A percentile compares a stretch with the other conserved stretches of the same genome.
These are phyloP conservation scores for Penicillium bovifimosum DNA, from an alignment of 495 filamentous ascomycete genomes.

Conservation along the genomic window DNA sequence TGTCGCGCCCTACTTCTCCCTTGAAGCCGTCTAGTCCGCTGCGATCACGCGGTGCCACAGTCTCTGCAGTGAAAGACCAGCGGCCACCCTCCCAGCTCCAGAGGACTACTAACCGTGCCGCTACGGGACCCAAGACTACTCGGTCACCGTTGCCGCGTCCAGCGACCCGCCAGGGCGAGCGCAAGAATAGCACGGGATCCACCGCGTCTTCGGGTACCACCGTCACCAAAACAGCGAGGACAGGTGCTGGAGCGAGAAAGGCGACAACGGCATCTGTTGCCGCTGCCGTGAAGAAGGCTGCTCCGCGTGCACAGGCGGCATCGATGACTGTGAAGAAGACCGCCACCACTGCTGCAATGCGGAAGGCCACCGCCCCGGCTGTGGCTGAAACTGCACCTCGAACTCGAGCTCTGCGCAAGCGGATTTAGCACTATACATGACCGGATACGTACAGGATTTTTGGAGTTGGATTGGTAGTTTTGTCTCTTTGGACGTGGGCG, in stretches of 20 bases:
- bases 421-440: slow-evolving; percentile 26
- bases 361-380: slow-evolving; percentile 35
- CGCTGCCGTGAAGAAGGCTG: slow-evolving; percentile 39
- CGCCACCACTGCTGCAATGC: slow-evolving; percentile 22
- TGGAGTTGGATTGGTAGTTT: not conserved
- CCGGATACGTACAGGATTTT: not conserved
- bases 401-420: slow-evolving; percentile 45
- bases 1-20: slow-evolving; percentile 50
- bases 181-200: slow-evolving; percentile 42
- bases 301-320: slow-evolving; percentile 30
- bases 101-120: slow-evolving; percentile 27
- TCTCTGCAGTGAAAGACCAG: slow-evolving; percentile 24
- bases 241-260: slow-evolving; percentile 43
- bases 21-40: slow-evolving; percentile 47
- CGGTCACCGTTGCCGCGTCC: slow-evolving; percentile 34
- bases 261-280: slow-evolving; percentile 44
- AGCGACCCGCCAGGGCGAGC: slow-evolving; percentile 41
- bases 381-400: slow-evolving; percentile 29
- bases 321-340: slow-evolving; percentile 35
- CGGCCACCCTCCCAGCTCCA: slow-evolving; percentile 29
- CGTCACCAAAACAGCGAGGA: slow-evolving; percentile 51
- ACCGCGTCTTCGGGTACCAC: slow-evolving; percentile 49
- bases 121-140: slow-evolving; percentile 25
- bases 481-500: slow-evolving; percentile 2
- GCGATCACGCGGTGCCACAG: slow-evolving; percentile 41